Base-by-base conservation (phyloP, 1,284 basidiomycete species). In the Tremellales sp. region DNA sequence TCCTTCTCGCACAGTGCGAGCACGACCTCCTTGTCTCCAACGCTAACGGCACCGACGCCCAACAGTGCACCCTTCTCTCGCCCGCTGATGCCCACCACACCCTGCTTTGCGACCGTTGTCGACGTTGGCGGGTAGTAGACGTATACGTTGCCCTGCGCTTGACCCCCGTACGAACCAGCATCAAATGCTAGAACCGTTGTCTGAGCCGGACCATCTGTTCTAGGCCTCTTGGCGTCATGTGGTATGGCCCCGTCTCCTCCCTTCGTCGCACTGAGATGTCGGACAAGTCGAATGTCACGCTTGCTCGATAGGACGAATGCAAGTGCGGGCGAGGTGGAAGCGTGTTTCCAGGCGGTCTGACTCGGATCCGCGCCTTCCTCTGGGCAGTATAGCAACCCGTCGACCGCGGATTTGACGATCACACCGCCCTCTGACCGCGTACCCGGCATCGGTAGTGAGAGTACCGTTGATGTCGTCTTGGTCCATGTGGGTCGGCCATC, bases 231-330 rank as follows among this genome's bases (percentile, higher is more conserved):
- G n/a, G n/a, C n/a, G n/a, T n/a, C n/a, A n/a, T n/a, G n/a, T n/a
- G n/a, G n/a, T 33, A 33, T 8, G 29, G 29, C 8, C n/a, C 29
- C 29, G 29, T 33, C 29, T 19, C 36, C 36, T 39, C 19, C 19
- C 8, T 8, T 52, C 44, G 51, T 47, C 51, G 43, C 53, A 42
- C 40, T 49, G 26, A 83, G 71, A 62, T 94, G 89, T 60, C 85
- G 80, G 2, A 85, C 85, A 72, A 92, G 89, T 12, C 87, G 81
- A 1, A 86, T 83, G 70, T 94, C 90, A 23, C 83, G 83, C 71
- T 98, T 98, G 3, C 90, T 93, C 1, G 91, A 90, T 25, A 98
- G 79, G 17, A 97, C 94, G 66, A 97, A 98, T 1, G 89, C 81
- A 3, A 98, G 80, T 0, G 92, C 94, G 4, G 89, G 85, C 67